These are phyloP conservation scores for Cardamine chenopodiifolia DNA, from an alignment of 345 rosid genomes.

Conservation along the genomic window DNA sequence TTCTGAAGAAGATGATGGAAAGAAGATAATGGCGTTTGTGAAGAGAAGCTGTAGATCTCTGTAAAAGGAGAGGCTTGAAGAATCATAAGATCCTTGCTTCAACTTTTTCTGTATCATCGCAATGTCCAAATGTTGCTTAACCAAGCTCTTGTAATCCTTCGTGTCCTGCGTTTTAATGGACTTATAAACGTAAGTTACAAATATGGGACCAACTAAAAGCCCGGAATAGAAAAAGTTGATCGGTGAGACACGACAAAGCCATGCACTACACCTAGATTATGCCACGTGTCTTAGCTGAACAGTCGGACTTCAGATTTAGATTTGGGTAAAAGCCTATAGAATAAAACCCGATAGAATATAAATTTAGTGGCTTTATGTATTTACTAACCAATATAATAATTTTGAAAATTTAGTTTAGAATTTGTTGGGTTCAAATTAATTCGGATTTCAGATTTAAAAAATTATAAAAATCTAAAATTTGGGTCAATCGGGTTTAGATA, in stretches of 20 bases:
- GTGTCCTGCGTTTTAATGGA: conserved; percentile 47
- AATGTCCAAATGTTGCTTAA: conserved; percentile 68
- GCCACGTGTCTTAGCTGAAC: conserved; percentile 41
- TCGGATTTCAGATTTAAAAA: too few species aligned
- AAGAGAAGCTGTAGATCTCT: conserved; percentile 72
- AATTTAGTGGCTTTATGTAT: too few species aligned
- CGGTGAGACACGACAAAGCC: conserved; percentile 30
- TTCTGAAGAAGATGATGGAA: conserved; percentile 54
- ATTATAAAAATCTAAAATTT: too few species aligned
- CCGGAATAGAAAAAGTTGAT: background rate
- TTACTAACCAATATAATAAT: too few species aligned
- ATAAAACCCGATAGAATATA: too few species aligned
- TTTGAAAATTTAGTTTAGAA: too few species aligned
- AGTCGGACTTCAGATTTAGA: too few species aligned
- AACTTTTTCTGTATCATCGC: conserved; percentile 55
- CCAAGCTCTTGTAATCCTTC: conserved; percentile 46
- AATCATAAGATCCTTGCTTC: conserved; percentile 53
- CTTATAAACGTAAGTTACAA: background rate
- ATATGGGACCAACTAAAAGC: conserved; percentile 1
- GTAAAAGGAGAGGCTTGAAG: conserved; percentile 50
- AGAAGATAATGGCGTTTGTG: conserved; percentile 62
- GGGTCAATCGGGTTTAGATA: too few species aligned
- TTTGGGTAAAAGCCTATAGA: too few species aligned
- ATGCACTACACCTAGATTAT: conserved; percentile 9
- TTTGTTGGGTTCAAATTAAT: too few species aligned